A percentile compares a stretch with the other conserved stretches of the same genome.
phyloP scores from a whole-genome alignment of 352 stramenopile species.

The Pythium utonaiense region DNA sequence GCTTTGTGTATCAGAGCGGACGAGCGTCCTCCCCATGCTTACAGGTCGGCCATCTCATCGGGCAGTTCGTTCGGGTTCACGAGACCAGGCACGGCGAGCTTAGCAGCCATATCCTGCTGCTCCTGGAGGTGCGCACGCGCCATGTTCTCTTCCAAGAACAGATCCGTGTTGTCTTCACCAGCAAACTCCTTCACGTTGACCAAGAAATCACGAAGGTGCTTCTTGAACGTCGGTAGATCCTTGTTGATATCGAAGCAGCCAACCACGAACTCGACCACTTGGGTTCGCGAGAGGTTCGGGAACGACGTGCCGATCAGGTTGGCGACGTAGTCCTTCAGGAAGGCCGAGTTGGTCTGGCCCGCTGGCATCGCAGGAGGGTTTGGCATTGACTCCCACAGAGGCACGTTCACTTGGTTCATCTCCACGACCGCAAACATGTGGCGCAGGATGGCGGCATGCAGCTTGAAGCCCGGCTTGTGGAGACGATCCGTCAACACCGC shows the following conservation, averaged over 20 bases:
- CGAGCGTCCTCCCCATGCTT: conserved; percentile 10
- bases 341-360: conserved; percentile 85
- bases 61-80: conserved; percentile 90
- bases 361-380: conserved; percentile 55
- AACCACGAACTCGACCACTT: conserved; percentile 96
- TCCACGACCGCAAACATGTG: conserved; percentile 98
- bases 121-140: conserved; percentile 83
- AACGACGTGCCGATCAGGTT: conserved; percentile 97
- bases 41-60: conserved; percentile 88
- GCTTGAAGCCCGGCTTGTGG: conserved; percentile 99
- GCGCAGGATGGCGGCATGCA: conserved; percentile 96
- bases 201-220: conserved; percentile 98
- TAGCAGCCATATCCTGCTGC: conserved; percentile 76
- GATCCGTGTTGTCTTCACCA: conserved; percentile 95
- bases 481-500: conserved; percentile 97
- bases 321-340: conserved; percentile 96
- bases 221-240: conserved; percentile 98
- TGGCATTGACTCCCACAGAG: conserved; percentile 92
- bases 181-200: conserved; percentile 98
- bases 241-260: conserved; percentile 98
- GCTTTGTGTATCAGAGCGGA: no score
- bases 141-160: conserved; percentile 96
- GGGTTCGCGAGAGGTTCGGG: conserved; percentile 91
- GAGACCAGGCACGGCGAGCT: conserved; percentile 87
- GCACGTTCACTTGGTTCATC: conserved; percentile 94